These are phyloP conservation scores for Aspergillus sp. DNA, from an alignment of 2,329 filamentous ascomycete species.

Conservation along the genomic window DNA sequence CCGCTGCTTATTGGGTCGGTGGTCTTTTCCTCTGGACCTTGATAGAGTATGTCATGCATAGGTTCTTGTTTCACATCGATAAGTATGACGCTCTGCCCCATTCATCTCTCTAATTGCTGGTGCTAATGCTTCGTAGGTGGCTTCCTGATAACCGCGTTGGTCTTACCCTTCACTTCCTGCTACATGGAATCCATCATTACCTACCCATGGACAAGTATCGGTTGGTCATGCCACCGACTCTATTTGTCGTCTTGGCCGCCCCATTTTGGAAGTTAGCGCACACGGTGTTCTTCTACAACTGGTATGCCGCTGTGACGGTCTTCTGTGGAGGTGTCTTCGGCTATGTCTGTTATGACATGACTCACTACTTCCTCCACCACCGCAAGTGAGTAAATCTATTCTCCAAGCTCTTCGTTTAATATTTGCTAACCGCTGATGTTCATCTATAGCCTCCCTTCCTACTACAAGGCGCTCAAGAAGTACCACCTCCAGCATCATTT, in stretches of 20 bases:
- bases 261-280: conserved; percentile 95
- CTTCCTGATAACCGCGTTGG: conserved; percentile 90
- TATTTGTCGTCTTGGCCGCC: conserved; percentile 78
- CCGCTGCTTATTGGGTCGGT: conserved; percentile 64
- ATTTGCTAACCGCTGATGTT: conserved; percentile 13
- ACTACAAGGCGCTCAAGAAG: conserved; percentile 93
- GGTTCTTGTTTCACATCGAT: conserved; percentile 93
- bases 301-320: conserved; percentile 75
- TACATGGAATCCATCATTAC: conserved; percentile 97
- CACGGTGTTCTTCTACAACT: conserved; percentile 76
- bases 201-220: conserved; percentile 98
- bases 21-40: conserved; percentile 84
- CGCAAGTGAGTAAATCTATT: conserved; percentile 63
- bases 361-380: conserved; percentile 98
- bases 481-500: conserved; percentile 98
- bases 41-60: conserved; percentile 84
- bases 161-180: conserved; percentile 84
- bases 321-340: conserved; percentile 92
- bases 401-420: not conserved
- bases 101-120: not conserved
- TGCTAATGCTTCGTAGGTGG: conserved; percentile 56
- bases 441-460: conserved; percentile 67
- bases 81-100: conserved; percentile 58
- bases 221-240: conserved; percentile 91
- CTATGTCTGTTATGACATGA: conserved; percentile 94